Base-by-base conservation (phyloP, 139 green algal species). In the Coelastrella sp. region DNA sequence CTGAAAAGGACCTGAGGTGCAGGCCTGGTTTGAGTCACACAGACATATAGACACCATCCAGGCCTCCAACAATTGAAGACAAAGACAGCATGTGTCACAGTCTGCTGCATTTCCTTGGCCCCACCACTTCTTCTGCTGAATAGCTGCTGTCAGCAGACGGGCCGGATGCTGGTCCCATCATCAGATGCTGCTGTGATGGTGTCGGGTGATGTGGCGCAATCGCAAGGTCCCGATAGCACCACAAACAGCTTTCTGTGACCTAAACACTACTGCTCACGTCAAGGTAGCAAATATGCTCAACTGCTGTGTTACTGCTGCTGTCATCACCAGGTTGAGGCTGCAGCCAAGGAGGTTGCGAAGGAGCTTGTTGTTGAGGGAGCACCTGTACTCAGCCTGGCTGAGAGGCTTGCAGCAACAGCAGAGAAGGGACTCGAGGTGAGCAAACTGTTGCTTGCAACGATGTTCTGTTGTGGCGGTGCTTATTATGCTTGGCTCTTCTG, bases 401-500 rank as follows among this genome's bases (percentile, higher is more conserved):
- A 66, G 56, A 73, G 84, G 68, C 77, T 93, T 57, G 87, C 87
- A 56, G 68, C 85, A 64, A 80, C 58, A 16, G 80, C 86, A 58
- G 92, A 94, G 86, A 60, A 73, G 32, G 85, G 92, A 20, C 83
- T 94, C 2, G 92, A 94, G 89, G 92, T 94, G 87, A 7, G 88
- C n/a, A 7, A 71, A 13, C 10, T 71, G 61, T 2, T 71, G 61
- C 61, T 13, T 1, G 61, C 61, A 71, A 47, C 1, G 32, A 0
- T 47, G 32, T 0, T 47, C 32, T 47, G 32, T 47, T 47, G 32
- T 47, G 32, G 32, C 32, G 32, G 32, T 47, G 32, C 32, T 47
- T 1, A 47, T 47, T 47, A 1, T 47, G 32, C 32, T 47, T 47
- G 32, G 0, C 32, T 47, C 32, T 1, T 47, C 32, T 47, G 32